These are phyloP conservation scores for Phialemonium atrogriseum DNA, from an alignment of 2,329 filamentous ascomycete genomes.

Conservation along the genomic window DNA sequence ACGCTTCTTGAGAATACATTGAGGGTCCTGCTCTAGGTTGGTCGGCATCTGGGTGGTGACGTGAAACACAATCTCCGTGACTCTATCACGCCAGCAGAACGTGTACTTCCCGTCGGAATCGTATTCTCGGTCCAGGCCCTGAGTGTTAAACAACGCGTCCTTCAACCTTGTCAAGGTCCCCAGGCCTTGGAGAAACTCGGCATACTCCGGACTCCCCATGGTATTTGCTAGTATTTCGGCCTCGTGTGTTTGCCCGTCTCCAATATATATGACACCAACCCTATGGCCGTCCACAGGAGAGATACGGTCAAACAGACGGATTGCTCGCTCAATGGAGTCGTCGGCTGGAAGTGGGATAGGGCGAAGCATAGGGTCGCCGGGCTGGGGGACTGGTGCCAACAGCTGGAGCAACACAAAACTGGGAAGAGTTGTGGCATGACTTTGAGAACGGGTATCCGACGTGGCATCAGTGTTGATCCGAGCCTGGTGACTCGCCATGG, in stretches of 20 bases:
- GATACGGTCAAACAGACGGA: conserved; percentile 76
- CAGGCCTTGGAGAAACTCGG: conserved; percentile 72
- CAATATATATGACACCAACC: conserved; percentile 89
- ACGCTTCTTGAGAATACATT: conserved; percentile 77
- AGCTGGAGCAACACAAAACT: conserved; percentile 67
- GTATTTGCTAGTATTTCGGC: conserved; percentile 80
- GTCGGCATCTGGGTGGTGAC: conserved; percentile 97
- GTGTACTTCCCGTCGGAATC: conserved; percentile 80
- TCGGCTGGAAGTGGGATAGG: conserved; percentile 68
- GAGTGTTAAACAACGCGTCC: conserved; percentile 82
- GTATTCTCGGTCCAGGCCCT: conserved; percentile 73
- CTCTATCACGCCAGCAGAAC: conserved; percentile 89
- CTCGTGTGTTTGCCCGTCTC: conserved; percentile 75
- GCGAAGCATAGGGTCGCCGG: conserved; percentile 46
- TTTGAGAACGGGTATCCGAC: conserved; percentile 39
- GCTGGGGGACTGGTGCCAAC: conserved; percentile 53
- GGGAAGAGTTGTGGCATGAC: conserved; percentile 57
- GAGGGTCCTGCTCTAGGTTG: conserved; percentile 64
- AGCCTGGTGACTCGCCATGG: conserved; percentile 17
- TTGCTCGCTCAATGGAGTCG: conserved; percentile 63
- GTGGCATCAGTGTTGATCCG: conserved; percentile 32
- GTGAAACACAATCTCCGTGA: conserved; percentile 93
- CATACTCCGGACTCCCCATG: conserved; percentile 79
- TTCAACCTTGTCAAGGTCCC: conserved; percentile 76
- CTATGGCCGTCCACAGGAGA: conserved; percentile 93